Percentiles rank a stretch among this genome's conserved stretches.
Conservation (phyloP, 108 stramenopile genomes). For the Nannochloropsis gaditana region DNA sequence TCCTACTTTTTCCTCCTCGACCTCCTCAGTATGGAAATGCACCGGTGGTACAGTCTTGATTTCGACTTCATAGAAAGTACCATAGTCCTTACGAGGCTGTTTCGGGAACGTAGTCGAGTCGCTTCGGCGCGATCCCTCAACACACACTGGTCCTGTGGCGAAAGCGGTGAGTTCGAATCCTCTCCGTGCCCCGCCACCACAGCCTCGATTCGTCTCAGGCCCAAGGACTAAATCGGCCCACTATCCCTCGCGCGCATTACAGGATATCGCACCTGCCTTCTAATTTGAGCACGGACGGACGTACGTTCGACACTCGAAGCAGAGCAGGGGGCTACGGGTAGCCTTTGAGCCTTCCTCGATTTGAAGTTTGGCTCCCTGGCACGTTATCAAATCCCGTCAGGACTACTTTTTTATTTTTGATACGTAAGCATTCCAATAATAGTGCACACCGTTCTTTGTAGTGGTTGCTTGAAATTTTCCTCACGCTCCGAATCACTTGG, state of each 20-base stretch:
- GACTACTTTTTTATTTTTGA: background rate
- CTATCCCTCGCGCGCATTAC: background rate
- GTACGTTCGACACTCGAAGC: background rate
- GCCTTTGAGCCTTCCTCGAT: background rate
- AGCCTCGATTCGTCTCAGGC: background rate
- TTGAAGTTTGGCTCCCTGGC: background rate
- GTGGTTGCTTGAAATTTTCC: no score
- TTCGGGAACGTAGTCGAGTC: background rate
- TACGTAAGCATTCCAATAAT: background rate
- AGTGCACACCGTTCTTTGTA: no score
- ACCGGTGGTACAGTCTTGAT: no score
- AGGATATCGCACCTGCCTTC: constrained; percentile 19
- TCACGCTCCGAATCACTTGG: no score
- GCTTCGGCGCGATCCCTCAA: background rate
- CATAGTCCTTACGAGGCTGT: background rate
- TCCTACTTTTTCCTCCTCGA: no score
- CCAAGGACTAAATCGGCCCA: background rate
- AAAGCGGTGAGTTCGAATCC: background rate
- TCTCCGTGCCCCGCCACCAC: background rate
- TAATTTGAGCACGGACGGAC: background rate
- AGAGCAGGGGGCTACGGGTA: constrained; percentile 17
- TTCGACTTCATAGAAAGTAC: background rate
- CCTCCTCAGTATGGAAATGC: no score
- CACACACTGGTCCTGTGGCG: background rate
- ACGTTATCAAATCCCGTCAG: constrained; percentile 20